Conservation (phyloP, 169 alveolate genomes). For the Cryptosporidium viatorum region DNA sequence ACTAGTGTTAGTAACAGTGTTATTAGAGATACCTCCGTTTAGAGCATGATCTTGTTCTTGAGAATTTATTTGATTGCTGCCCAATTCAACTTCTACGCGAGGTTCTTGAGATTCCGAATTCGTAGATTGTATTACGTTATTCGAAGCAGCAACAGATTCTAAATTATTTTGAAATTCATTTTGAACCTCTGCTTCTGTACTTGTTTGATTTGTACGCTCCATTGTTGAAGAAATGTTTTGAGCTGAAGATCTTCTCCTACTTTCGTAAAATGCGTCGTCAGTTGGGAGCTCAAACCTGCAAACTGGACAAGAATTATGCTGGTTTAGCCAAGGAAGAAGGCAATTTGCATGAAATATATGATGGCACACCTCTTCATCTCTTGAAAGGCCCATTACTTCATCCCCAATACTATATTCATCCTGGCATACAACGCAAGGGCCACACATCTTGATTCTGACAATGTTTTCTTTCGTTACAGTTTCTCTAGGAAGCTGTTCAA, state of each 20-base stretch:
- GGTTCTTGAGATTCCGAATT: background rate
- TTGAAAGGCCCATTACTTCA: constrained; percentile 81
- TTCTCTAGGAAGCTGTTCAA: constrained; percentile 81
- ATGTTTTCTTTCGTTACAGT: constrained; percentile 77
- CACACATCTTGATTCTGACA: constrained; percentile 53
- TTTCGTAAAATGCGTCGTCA: constrained; percentile 91
- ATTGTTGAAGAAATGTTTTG: background rate
- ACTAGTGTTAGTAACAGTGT: background rate
- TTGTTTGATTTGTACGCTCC: background rate
- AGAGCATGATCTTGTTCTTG: background rate
- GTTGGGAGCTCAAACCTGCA: constrained; percentile 95
- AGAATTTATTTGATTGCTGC: background rate
- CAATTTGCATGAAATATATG: constrained; percentile 94
- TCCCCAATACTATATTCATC: constrained; percentile 84
- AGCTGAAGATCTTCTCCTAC: constrained; percentile 78
- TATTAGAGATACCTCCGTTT: background rate
- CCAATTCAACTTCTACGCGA: background rate
- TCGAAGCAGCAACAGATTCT: background rate
- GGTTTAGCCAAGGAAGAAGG: constrained; percentile 94
- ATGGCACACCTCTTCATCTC: constrained; percentile 85
- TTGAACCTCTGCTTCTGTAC: background rate
- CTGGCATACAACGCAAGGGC: constrained; percentile 86
- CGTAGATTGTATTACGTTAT: background rate
- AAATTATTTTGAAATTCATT: background rate
- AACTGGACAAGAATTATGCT: constrained; percentile 95